phyloP scores from a whole-genome alignment of 306 rosid genomes.

The Trifolium subterraneum region DNA sequence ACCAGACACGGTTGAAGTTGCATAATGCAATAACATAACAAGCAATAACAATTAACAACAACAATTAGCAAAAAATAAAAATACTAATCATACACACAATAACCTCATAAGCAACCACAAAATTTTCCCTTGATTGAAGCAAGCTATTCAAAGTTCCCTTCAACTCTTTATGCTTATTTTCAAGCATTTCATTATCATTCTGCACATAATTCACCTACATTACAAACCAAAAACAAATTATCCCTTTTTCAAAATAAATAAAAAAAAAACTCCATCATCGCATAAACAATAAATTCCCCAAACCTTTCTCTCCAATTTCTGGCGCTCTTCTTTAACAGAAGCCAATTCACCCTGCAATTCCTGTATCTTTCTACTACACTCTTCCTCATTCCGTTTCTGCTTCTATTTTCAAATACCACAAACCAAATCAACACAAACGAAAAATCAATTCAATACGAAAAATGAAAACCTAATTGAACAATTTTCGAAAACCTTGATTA shows the following conservation, averaged over 20 bases:
- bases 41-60: neutral
- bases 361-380: conserved; percentile 60
- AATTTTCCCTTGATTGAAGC: conserved; percentile 65
- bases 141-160: conserved; percentile 61
- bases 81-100: neutral
- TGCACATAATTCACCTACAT: conserved; percentile 65
- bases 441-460: neutral
- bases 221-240: neutral
- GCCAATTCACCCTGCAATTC: conserved; percentile 63
- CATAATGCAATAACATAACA: neutral
- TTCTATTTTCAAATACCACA: conserved; percentile 54
- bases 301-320: conserved; percentile 68
- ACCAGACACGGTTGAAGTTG: neutral
- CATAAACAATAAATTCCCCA: neutral
- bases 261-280: neutral
- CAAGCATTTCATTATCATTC: conserved; percentile 70
- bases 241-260: too few relatives aligned
- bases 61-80: neutral
- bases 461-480: neutral
- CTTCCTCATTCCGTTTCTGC: conserved; percentile 75
- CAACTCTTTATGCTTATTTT: conserved; percentile 71
- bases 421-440: conserved; percentile 8
- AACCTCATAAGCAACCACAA: conserved; percentile 75
- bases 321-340: conserved; percentile 57
- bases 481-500: conserved; percentile 58